Percentiles rank a stretch among this genome's conserved stretches.
These are phyloP conservation scores for Seiridium cupressi DNA, from an alignment of 2,329 filamentous ascomycete genomes.

Conservation along the genomic window DNA sequence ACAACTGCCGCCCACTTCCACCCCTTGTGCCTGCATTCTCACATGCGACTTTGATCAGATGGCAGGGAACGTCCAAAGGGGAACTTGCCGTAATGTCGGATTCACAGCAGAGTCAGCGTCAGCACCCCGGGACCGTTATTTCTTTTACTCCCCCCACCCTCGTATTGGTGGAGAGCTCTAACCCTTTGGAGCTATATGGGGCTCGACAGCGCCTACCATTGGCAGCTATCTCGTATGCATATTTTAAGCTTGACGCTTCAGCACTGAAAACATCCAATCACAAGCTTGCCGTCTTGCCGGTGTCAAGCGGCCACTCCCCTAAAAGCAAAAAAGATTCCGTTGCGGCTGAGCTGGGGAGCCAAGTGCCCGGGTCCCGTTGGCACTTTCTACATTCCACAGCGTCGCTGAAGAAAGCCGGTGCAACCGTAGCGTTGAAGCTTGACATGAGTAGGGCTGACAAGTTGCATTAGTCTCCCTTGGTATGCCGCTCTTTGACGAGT, in stretches of 20 bases:
- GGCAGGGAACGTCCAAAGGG: background rate
- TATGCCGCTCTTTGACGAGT: too few relatives aligned
- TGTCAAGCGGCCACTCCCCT: too few relatives aligned
- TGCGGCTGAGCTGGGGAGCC: background rate
- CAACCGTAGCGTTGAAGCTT: too few relatives aligned
- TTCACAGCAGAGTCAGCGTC: background rate
- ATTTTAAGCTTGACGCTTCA: background rate
- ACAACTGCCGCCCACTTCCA: background rate
- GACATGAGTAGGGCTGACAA: too few relatives aligned
- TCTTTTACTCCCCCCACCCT: background rate
- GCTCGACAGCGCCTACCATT: background rate
- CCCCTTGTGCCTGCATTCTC: background rate
- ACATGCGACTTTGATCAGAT: background rate
- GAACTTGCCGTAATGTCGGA: background rate
- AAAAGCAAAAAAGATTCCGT: background rate
- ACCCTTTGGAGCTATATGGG: background rate
- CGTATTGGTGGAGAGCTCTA: background rate
- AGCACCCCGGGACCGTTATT: background rate
- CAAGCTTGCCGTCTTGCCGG: background rate
- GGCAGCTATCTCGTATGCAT: background rate
- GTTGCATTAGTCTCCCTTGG: too few relatives aligned
- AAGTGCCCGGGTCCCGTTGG: too few relatives aligned
- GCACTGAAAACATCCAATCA: background rate
- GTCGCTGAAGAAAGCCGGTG: too few relatives aligned
- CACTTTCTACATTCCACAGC: too few relatives aligned